phyloP scores from a whole-genome alignment of 1,284 basidiomycete genomes.

The Vanrija sp. region DNA sequence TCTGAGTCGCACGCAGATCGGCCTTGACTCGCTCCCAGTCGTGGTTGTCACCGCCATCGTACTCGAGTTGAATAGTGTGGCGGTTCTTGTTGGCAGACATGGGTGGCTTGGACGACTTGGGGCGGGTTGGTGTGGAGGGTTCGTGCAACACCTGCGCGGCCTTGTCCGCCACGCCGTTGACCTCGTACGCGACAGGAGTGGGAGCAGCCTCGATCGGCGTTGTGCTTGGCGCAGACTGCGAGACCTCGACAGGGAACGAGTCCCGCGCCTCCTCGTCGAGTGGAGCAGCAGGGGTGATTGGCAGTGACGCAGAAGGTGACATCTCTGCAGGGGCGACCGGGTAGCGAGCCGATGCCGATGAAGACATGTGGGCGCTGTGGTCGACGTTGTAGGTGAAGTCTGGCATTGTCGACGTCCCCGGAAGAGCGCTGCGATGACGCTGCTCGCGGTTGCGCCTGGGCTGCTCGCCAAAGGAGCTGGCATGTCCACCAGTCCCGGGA shows the following conservation, averaged over 20 bases:
- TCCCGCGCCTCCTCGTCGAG: not conserved
- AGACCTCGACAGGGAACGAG: not conserved
- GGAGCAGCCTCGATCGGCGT: not conserved
- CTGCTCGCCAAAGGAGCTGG: conserved; percentile 26
- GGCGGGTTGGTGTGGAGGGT: conserved; percentile 1
- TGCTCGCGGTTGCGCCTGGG: conserved; percentile 27
- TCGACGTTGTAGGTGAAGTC: conserved; percentile 36
- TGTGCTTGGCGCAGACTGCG: not conserved
- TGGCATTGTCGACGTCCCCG: conserved; percentile 45
- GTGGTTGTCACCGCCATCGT: conserved; percentile 53
- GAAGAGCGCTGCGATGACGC: conserved; percentile 49
- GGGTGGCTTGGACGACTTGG: conserved; percentile 18
- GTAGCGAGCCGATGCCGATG: not conserved
- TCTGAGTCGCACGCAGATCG: not conserved
- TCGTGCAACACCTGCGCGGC: not conserved
- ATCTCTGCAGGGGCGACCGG: not conserved
- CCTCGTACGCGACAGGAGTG: too few species aligned
- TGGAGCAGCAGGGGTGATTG: not conserved
- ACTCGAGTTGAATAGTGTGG: conserved; percentile 91
- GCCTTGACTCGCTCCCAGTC: conserved; percentile 12
- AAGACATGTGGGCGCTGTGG: conserved; percentile 1
- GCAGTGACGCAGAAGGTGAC: not conserved
- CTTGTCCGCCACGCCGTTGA: too few species aligned
- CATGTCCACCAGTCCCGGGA: conserved; percentile 24
- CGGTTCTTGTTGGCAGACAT: conserved; percentile 53